These are phyloP conservation scores for Coemansia sp. DNA, from an alignment of 192 early-diverging fungal species.

Conservation along the genomic window DNA sequence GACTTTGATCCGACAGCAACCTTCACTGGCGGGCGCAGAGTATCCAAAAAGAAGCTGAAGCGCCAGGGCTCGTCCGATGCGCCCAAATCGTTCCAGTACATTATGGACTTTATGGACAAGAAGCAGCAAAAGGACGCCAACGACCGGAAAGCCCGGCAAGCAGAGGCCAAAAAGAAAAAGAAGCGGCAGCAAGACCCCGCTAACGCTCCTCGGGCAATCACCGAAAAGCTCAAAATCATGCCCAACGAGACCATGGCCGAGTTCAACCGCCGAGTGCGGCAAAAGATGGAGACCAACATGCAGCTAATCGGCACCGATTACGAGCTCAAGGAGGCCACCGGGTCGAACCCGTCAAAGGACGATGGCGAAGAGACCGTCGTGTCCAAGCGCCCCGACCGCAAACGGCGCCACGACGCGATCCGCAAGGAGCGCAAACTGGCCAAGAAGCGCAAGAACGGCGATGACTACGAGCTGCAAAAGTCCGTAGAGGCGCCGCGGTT, in stretches of 20 bases:
- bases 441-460: slow-evolving; percentile 20
- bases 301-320: slow-evolving; percentile 16
- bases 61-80: slow-evolving; percentile 15
- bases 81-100: slow-evolving; percentile 37
- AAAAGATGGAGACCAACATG: slow-evolving; percentile 43
- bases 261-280: slow-evolving; percentile 26
- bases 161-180: slow-evolving; percentile 1
- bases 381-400: slow-evolving; percentile 33
- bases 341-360: slow-evolving; percentile 22
- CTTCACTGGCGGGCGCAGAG: slow-evolving; percentile 35
- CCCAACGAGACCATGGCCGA: slow-evolving; percentile 33
- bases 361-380: slow-evolving; percentile 16
- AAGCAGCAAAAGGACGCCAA: slow-evolving; percentile 11
- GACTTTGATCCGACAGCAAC: slow-evolving; percentile 37
- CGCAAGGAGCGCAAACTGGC: slow-evolving; percentile 29
- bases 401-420: slow-evolving; percentile 21
- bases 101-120: slow-evolving; percentile 31
- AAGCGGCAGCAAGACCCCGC: background rate
- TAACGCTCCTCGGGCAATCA: slow-evolving; percentile 12
- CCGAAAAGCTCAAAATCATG: slow-evolving; percentile 29
- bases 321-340: background rate
- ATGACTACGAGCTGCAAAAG: background rate
- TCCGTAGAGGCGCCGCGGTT: slow-evolving; percentile 18
- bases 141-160: slow-evolving; percentile 23
- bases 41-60: slow-evolving; percentile 16